Conservation (phyloP, 2,329 filamentous ascomycete species). For the Ascochyta rabiei region DNA sequence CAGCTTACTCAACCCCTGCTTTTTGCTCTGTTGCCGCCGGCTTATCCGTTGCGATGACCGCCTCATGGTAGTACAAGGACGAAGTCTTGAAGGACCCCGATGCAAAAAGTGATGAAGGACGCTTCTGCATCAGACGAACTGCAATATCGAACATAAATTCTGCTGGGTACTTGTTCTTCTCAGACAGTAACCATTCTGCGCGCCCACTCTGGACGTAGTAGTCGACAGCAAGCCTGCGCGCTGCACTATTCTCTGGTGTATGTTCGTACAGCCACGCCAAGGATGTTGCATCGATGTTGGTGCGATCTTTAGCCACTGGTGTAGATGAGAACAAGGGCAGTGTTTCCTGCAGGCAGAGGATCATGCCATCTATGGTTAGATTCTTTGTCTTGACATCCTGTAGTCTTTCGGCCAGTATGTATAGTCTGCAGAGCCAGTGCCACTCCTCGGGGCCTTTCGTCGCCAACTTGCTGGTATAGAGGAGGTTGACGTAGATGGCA, state of each 20-base stretch:
- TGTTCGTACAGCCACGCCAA: neutral
- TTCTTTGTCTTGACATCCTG: constrained; percentile 2
- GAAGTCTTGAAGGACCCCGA: neutral
- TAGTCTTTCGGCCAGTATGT: constrained; percentile 1
- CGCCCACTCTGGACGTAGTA: neutral
- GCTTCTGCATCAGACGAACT: neutral
- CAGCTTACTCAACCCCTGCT: neutral
- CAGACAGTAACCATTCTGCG: neutral
- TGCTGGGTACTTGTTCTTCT: neutral
- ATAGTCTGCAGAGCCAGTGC: neutral
- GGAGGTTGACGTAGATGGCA: neutral
- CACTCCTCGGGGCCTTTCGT: neutral
- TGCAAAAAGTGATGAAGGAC: neutral
- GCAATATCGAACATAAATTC: neutral
- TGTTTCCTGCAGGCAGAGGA: neutral
- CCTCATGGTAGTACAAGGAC: neutral
- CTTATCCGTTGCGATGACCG: neutral
- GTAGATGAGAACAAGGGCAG: neutral
- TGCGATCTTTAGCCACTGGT: neutral
- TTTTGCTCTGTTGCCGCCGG: neutral
- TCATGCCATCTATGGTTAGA: neutral
- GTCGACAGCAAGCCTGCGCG: neutral
- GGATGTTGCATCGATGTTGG: neutral
- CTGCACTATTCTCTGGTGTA: neutral
- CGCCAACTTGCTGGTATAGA: neutral